Evolutionary conservation across 139 green algal species (phyloP).

Genomic region (Diplosphaera chodatii): DNA sequence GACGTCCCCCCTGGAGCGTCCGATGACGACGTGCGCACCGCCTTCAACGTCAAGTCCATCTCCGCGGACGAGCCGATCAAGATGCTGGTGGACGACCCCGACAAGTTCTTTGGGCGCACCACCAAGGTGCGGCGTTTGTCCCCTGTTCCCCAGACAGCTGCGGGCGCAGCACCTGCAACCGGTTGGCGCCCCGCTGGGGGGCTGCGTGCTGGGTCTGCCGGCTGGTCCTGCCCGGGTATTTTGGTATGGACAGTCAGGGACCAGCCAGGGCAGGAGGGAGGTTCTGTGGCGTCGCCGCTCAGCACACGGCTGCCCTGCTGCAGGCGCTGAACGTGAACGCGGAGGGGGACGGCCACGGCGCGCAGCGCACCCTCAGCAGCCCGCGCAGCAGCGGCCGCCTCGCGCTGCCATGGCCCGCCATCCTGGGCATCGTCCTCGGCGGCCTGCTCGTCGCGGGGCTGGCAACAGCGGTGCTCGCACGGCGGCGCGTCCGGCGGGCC

Average conservation of each 20-base stretch:
- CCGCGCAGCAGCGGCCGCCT: background rate
- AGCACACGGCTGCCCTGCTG: background rate
- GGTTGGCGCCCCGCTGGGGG: no score
- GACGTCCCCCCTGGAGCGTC: slow-evolving; percentile 30
- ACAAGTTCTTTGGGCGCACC: slow-evolving; percentile 52
- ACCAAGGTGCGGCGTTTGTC: slow-evolving; percentile 27
- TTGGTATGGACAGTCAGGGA: no score
- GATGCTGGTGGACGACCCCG: slow-evolving; percentile 38
- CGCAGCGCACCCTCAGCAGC: slow-evolving; percentile 6
- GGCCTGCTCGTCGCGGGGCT: background rate
- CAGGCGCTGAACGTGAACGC: slow-evolving; percentile 27
- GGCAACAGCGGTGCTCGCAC: background rate
- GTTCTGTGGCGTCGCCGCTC: no score
- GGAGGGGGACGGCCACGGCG: slow-evolving; percentile 3
- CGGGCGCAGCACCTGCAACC: no score
- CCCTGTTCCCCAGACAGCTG: no score
- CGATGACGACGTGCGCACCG: slow-evolving; percentile 32
- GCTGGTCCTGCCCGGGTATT: no score
- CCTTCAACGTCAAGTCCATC: slow-evolving; percentile 39
- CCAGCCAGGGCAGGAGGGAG: no score
- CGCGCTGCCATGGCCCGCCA: slow-evolving; percentile 3
- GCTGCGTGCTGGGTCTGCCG: no score
- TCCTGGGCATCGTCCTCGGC: slow-evolving; percentile 2
- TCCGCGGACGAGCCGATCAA: slow-evolving; percentile 41
- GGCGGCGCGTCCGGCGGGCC: no score